Percentiles rank a stretch among this genome's conserved stretches.
These are phyloP conservation scores for Mycoemilia scoparia DNA, from an alignment of 192 early-diverging fungal genomes.

Conservation along the genomic window DNA sequence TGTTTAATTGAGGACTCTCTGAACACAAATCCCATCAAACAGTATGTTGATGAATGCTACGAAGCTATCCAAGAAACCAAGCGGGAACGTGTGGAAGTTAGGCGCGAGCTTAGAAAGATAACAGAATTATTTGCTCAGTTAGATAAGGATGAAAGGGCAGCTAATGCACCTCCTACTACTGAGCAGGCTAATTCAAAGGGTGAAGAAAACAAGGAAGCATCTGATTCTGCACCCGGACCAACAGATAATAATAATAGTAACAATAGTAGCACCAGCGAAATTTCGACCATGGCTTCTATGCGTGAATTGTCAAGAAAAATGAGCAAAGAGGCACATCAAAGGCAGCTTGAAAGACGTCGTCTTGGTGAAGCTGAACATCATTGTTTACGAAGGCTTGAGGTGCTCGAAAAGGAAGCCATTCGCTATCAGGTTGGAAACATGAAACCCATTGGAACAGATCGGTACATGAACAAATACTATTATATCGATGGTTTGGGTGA, in stretches of 20 bases:
- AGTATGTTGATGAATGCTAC: slow-evolving; percentile 53
- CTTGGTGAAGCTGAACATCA: slow-evolving; percentile 24
- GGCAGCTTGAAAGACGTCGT: slow-evolving; percentile 22
- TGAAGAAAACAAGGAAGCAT: slow-evolving; percentile 3
- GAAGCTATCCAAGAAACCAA: slow-evolving; percentile 50
- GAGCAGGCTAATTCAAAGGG: not conserved
- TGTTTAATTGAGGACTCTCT: slow-evolving; percentile 40
- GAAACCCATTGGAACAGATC: slow-evolving; percentile 59
- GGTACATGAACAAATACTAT: slow-evolving; percentile 77
- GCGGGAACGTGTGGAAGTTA: slow-evolving; percentile 55
- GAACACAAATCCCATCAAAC: slow-evolving; percentile 33
- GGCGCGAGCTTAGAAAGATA: slow-evolving; percentile 40
- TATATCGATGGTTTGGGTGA: slow-evolving; percentile 70
- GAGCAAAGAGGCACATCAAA: slow-evolving; percentile 17
- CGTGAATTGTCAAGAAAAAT: slow-evolving; percentile 12
- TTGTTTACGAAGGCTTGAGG: slow-evolving; percentile 19
- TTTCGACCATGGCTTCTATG: slow-evolving; percentile 1
- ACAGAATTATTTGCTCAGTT: slow-evolving; percentile 22
- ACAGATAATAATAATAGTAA: too few relatives aligned
- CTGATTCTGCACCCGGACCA: too few relatives aligned
- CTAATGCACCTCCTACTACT: slow-evolving; percentile 17
- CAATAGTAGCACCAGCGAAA: too few relatives aligned
- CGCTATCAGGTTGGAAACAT: slow-evolving; percentile 45
- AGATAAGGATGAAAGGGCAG: slow-evolving; percentile 21
- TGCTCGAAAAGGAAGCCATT: slow-evolving; percentile 52